Evolutionary conservation across 2,329 filamentous ascomycete genomes (phyloP), one percentile per base, ranked within the genome.

Genomic region (Phyllosticta citribraziliensis): DNA sequence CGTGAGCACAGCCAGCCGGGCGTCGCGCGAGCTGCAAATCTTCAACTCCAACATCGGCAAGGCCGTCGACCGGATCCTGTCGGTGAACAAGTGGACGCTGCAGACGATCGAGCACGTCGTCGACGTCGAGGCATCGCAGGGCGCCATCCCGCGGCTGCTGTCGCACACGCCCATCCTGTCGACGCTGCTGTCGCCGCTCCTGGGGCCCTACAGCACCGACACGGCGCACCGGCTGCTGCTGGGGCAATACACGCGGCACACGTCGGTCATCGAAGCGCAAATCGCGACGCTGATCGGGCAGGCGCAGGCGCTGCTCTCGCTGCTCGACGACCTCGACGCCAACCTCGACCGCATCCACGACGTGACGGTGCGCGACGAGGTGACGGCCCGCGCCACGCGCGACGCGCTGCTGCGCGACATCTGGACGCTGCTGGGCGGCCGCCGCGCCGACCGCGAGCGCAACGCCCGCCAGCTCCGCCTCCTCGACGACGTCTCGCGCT

Each of bases 21-120:
- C 87, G 1, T 84, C 87, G 3, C 78, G 80, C 53, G 84, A 88
- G 61, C 79, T 94, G 4, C 85, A 87, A 63, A 82, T 80, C 62
- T 94, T 92, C 79, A 92, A 92, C 74, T 85, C 83, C 0, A 86
- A 88, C 66, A 86, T 92, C 65, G 88, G 88, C 4, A 81, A 84
- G 11, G 85, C 87, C 1, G 85, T 92, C 40, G 89, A 93, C 68
- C 83, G 83, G 40, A 85, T 92, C 56, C 85, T 92, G 63, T 82
- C 80, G 64, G 89, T 88, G 61, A 91, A 90, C 68, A 82, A 83
- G 60, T 91, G 87, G 87, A 92, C 89, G 0, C 50, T 61, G 10
- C 59, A 52, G 17, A 55, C 56, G 12, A 57, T 61, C 20, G 65
- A 74, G 8, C 69, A 76, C 9, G 73, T 79, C 59, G 72, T 73